Base-by-base conservation (phyloP, 2,329 filamentous ascomycete species). In the Monilinia fructigena region DNA sequence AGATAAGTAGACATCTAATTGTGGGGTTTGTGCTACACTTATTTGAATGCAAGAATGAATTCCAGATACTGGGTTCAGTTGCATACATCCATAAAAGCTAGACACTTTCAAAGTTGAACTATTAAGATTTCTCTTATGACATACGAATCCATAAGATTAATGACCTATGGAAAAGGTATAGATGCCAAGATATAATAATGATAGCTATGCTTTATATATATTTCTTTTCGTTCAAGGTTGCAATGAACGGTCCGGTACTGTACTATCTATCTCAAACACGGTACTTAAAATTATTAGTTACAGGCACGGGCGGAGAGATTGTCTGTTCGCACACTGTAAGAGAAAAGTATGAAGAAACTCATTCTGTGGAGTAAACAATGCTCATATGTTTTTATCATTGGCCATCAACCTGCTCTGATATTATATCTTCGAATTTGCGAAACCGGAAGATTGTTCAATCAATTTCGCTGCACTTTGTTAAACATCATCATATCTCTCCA, bases 201-300 rank as follows among this genome's bases (percentile, higher is more conserved):
- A n/a, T 23, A 5, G 12, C 28, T 59, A 4, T 26, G 7, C 18
- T 26, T 55, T 58, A 8, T 45, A 8, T 45, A 11, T 28, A 20
- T 59, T 47, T n/a, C 26, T 35, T 23, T 48, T 28, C 20, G n/a
- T 35, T 60, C 42, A 14, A 59, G 56, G 20, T 48, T 60, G 28
- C 42, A 60, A 60, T 45, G 56, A 48, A 35, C 56, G 28, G 20
- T 60, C 56, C 56, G 28, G 56, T 48, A 60, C 28, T 60, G 42
- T 60, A n/a, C 42, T 23, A 60, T 60, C 45, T 23, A 60, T 60
- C 58, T 50, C 58, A 60, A 60, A 60, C 58, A 59, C 56, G 56
- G 56, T 48, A 59, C 56, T 59, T 47, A 59, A 35, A 31, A 31
- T 47, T 42, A 58, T 58, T 48, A 59, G 42, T 59, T 59, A 20